Evolutionary conservation across 352 stramenopile species (phyloP).

Genomic region (Pythium monospermum): DNA sequence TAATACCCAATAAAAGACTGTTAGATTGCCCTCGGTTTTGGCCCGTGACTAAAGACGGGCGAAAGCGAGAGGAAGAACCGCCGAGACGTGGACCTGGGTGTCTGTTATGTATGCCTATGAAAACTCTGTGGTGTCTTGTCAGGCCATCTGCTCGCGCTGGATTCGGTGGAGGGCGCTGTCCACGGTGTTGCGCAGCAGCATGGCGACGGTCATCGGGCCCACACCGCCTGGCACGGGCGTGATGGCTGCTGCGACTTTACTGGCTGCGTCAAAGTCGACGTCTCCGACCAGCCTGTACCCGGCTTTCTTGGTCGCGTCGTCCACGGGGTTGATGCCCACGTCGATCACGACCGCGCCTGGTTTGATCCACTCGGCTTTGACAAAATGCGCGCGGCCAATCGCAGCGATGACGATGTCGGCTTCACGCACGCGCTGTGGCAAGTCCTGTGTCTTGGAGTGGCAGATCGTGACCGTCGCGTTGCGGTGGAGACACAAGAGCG

Average conservation of each 20-base stretch:
- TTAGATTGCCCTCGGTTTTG: neutral
- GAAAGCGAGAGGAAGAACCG: neutral
- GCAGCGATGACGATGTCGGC: slow-evolving; percentile 98
- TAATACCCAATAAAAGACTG: neutral
- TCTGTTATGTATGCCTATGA: no score
- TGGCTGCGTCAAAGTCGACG: slow-evolving; percentile 90
- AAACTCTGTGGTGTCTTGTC: no score
- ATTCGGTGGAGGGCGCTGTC: slow-evolving; percentile 38
- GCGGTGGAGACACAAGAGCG: slow-evolving; percentile 91
- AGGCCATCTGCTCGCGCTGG: neutral
- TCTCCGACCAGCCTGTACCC: slow-evolving; percentile 96
- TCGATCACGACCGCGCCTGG: slow-evolving; percentile 96
- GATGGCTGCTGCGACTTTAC: slow-evolving; percentile 88
- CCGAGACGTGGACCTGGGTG: neutral
- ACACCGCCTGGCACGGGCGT: slow-evolving; percentile 96
- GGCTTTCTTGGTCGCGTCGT: slow-evolving; percentile 67
- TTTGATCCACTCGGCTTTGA: slow-evolving; percentile 96
- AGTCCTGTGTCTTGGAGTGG: slow-evolving; percentile 93
- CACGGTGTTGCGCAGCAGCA: slow-evolving; percentile 87
- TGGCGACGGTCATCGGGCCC: slow-evolving; percentile 98
- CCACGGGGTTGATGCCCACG: slow-evolving; percentile 98
- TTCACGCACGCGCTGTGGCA: slow-evolving; percentile 60
- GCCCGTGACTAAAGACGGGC: neutral
- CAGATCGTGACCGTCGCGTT: slow-evolving; percentile 98
- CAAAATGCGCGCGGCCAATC: slow-evolving; percentile 90